Percentiles rank a stretch among this genome's conserved stretches.
Evolutionary conservation across 1,139 yeast genomes (phyloP).

Genomic region (Magnusiomyces starmeri): DNA sequence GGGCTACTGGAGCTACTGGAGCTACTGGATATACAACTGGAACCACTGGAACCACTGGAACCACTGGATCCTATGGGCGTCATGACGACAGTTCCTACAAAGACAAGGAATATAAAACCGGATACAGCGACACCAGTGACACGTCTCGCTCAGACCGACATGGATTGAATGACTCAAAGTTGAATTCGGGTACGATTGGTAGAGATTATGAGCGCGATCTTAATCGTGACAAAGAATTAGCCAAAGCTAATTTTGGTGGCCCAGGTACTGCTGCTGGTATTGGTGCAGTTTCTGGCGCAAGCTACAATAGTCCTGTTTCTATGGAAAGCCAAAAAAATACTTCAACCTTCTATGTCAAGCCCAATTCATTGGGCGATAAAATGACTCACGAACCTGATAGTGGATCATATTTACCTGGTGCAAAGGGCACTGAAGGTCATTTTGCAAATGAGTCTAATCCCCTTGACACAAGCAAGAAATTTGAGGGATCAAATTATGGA

Average conservation of each 20-base stretch:
- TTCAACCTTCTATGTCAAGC: background rate
- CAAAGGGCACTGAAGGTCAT: too few species aligned
- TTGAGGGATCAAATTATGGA: too few species aligned
- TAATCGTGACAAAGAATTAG: too few species aligned
- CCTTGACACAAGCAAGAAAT: too few species aligned
- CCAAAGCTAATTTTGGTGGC: background rate
- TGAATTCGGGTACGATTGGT: background rate
- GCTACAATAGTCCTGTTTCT: too few species aligned
- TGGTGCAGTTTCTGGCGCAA: constrained; percentile 9
- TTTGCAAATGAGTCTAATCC: too few species aligned
- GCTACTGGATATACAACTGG: constrained; percentile 2
- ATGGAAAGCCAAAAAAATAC: background rate
- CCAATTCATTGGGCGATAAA: background rate
- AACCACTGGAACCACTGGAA: constrained; percentile 1
- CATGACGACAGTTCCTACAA: background rate
- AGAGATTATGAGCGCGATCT: background rate
- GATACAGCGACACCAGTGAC: too few species aligned
- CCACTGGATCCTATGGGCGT: constrained; percentile 1
- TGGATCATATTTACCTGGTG: too few species aligned
- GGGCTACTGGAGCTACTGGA: background rate
- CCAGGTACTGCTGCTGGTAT: constrained; percentile 10
- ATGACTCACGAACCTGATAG: too few species aligned
- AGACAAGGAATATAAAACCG: background rate
- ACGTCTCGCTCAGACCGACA: background rate
- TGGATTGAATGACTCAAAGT: background rate